Percentiles rank a stretch among this genome's conserved stretches.
Evolutionary conservation across 2,329 filamentous ascomycete species (phyloP).

Genomic region (Emericellopsis cladophorae): DNA sequence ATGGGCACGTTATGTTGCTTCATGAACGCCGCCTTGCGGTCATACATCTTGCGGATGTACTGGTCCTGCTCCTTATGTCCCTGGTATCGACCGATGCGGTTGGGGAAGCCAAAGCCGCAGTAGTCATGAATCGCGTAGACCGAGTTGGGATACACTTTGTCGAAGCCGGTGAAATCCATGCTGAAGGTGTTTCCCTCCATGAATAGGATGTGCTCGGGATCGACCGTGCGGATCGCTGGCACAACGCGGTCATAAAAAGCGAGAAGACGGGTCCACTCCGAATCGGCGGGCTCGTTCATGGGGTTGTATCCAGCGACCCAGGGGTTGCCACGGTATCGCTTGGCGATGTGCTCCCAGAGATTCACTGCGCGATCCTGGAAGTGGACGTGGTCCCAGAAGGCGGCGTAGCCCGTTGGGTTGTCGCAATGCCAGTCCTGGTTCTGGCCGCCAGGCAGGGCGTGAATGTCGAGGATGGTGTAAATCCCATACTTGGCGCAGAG

Average conservation of each 20-base stretch:
- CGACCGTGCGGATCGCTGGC: conserved; percentile 20
- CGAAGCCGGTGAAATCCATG: conserved; percentile 14
- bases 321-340: conserved; percentile 24
- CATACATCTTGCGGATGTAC: conserved; percentile 16
- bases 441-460: conserved; percentile 29
- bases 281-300: conserved; percentile 16
- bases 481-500: conserved; percentile 27
- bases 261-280: conserved; percentile 18
- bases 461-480: conserved; percentile 30
- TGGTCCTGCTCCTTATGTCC: conserved; percentile 24
- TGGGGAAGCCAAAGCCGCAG: conserved; percentile 34
- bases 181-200: conserved; percentile 32
- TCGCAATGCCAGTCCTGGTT: conserved; percentile 34
- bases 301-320: conserved; percentile 26
- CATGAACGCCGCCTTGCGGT: conserved; percentile 29
- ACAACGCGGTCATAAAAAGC: conserved; percentile 26
- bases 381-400: conserved; percentile 31
- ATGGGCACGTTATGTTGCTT: conserved; percentile 22
- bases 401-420: conserved; percentile 20
- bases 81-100: conserved; percentile 19
- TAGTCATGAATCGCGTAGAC: conserved; percentile 43
- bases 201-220: conserved; percentile 33
- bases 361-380: conserved; percentile 29
- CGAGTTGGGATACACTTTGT: conserved; percentile 26
- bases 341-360: conserved; percentile 27